Evolutionary conservation across 2,329 filamentous ascomycete genomes (phyloP), one percentile per base, ranked within the genome.

Genomic region (Metarhizium robertsii): DNA sequence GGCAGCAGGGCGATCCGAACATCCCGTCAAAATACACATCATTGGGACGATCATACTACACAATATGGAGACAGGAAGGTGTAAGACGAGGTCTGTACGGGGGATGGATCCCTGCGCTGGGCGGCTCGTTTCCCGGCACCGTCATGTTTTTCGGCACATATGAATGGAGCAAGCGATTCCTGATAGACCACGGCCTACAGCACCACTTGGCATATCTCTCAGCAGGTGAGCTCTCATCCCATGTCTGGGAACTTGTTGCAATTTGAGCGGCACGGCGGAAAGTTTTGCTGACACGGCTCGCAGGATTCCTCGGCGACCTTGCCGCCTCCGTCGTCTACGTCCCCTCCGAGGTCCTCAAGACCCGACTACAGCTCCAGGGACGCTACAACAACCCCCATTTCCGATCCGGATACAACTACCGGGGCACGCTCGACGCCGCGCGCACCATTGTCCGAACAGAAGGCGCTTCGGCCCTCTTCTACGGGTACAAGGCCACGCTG

Each of bases 341-440:
- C 4, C 95, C 94, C 4, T 96, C 92, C 13, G 95, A 99, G 72
- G 94, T 99, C 5, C 80, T 99, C 62, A 99, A 99, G 72, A 99
- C 94, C n/a, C 85, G 94, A 29, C 77, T 97, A 51, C 94, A 99
- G 68, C 80, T 99, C 6, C 94, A 99, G 70, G 95, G 94, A 52
- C 88, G 90, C 58, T 88, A 91, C 74, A 95, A 97, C 72, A 99
- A 99, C 66, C 92, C 94, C 0, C 88, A 86, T 72, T 97, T 97
- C 75, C 78, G 85, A 50, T 96, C 90, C 0, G 94, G 94, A 56
- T 99, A 99, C 74, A 99, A 99, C 70, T 99, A 99, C 70, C 87
- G 86, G 63, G 86, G 85, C 46, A 96, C 90, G 2, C 70, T 85
- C 53, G 88, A 99, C 70, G 95, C 94, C 2, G 84, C 86, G 14